Percentiles rank a stretch among this genome's conserved stretches.
phyloP scores from a whole-genome alignment of 805 yeast species.

The Brettanomyces naardenensis region DNA sequence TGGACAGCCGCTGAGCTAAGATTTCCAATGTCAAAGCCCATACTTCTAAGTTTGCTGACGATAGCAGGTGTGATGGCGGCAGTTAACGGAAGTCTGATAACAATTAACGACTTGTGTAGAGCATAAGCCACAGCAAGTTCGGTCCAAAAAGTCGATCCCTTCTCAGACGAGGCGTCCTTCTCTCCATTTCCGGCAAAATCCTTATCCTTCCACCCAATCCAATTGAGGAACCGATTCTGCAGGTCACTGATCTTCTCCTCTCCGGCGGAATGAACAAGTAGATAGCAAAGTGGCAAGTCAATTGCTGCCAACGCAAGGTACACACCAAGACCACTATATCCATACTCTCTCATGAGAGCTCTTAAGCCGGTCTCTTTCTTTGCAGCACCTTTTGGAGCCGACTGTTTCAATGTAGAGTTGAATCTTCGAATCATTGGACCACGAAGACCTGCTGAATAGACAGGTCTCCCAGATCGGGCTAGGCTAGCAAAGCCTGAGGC shows the following conservation, averaged over 20 bases:
- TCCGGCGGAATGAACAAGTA: conserved; percentile 80
- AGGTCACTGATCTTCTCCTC: conserved; percentile 68
- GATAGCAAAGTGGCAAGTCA: conserved; percentile 78
- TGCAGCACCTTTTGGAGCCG: background rate
- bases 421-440: too few relatives aligned
- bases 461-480: too few relatives aligned
- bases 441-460: background rate
- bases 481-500: too few relatives aligned
- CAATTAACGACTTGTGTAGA: conserved; percentile 77
- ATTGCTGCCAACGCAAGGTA: conserved; percentile 65
- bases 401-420: too few relatives aligned
- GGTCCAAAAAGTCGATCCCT: conserved; percentile 48
- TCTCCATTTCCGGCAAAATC: background rate
- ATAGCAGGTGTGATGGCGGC: conserved; percentile 87
- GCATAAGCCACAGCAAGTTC: conserved; percentile 91
- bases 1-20: conserved; percentile 29
- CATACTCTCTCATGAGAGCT: conserved; percentile 75
- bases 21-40: conserved; percentile 76
- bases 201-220: conserved; percentile 38
- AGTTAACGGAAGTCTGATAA: conserved; percentile 80
- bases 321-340: conserved; percentile 84
- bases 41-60: conserved; percentile 52
- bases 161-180: background rate
- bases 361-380: conserved; percentile 41
- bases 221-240: conserved; percentile 52